Evolutionary conservation across 2,329 filamentous ascomycete genomes (phyloP), one percentile per base, ranked within the genome.

Genomic region (Leptographium galeiforme): DNA sequence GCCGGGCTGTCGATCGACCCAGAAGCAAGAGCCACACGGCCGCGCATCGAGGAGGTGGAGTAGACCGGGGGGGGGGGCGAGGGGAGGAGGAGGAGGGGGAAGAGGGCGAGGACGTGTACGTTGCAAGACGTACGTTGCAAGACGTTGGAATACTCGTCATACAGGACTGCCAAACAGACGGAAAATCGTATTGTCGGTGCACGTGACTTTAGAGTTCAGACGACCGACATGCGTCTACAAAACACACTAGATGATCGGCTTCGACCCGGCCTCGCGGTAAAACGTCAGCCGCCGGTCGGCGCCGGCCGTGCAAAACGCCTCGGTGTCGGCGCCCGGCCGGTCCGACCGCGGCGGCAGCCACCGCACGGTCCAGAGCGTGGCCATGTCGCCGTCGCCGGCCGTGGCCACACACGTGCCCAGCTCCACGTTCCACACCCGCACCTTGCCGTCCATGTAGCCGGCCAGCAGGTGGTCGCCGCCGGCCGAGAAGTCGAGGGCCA

Each of bases 371-470:
- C 90, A 96, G 3, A 97, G 65, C 0, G 83, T 79, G 0, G 82
- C 78, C 68, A 87, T 86, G 58, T 91, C 90, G 7, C 87, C 89
- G 71, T 97, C 90, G 55, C 85, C 90, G 65, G 95, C 89, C 11
- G 93, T 98, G 13, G 91, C 89, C 46, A 98, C 93, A 64, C 93
- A 97, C 6, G 77, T 76, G 54, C 82, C 79, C 38, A 83, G 79
- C 62, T 95, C 89, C 55, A 96, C 79, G 34, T 88, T 91, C 93
- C 93, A 98, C 34, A 97, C 87, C 69, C 95, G 96, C 56, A 87
- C 88, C 68, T 95, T 96, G 40, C 93, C 91, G 64, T 97, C 90
- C 66, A 94, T 89, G 1, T 86, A 82, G 48, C 89, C 88, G 63
- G 86, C 94, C 3, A 97, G 75, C 13, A 98, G 72, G 66, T 87